phyloP scores from a whole-genome alignment of 805 yeast genomes.

The Isabelozyma pseudorhagii region DNA sequence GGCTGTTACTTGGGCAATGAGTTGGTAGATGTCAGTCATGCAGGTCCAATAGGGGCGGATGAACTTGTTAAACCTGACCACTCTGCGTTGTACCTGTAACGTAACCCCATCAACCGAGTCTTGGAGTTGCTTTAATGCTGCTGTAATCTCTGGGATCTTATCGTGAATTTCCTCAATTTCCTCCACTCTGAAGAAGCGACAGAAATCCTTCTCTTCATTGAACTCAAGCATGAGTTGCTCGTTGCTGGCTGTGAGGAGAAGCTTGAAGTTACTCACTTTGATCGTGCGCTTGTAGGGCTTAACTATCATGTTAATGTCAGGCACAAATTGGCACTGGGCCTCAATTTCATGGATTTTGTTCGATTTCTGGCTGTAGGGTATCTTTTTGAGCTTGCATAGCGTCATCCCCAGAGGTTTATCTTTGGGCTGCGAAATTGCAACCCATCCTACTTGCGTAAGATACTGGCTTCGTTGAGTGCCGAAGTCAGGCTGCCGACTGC shows the following conservation, averaged over 20 bases:
- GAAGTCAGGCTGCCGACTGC: too few relatives aligned
- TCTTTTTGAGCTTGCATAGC: neutral
- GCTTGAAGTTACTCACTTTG: conserved; percentile 20
- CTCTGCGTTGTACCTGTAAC: neutral
- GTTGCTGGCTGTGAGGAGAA: conserved; percentile 12
- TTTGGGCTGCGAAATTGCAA: too few relatives aligned
- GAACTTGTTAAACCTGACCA: neutral
- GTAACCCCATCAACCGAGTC: neutral
- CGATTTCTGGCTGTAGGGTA: conserved; percentile 1
- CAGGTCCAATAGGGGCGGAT: neutral
- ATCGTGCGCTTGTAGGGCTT: conserved; percentile 28
- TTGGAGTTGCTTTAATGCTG: conserved; percentile 1
- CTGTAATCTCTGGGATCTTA: conserved; percentile 4
- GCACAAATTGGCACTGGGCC: conserved; percentile 16
- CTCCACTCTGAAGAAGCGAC: conserved; percentile 17
- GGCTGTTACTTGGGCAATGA: neutral
- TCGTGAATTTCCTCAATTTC: conserved; percentile 11
- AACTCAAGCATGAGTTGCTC: conserved; percentile 16
- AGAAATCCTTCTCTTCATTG: conserved; percentile 18
- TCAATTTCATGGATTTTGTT: conserved; percentile 8
- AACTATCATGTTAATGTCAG: conserved; percentile 17
- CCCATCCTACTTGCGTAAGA: too few relatives aligned
- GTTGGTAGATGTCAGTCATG: neutral
- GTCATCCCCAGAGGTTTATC: too few relatives aligned
- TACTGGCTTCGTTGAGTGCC: too few relatives aligned